A percentile compares a stretch with the other conserved stretches of the same genome.
phyloP scores from a whole-genome alignment of 345 rosid species.

The Geranium rotundifolium region DNA sequence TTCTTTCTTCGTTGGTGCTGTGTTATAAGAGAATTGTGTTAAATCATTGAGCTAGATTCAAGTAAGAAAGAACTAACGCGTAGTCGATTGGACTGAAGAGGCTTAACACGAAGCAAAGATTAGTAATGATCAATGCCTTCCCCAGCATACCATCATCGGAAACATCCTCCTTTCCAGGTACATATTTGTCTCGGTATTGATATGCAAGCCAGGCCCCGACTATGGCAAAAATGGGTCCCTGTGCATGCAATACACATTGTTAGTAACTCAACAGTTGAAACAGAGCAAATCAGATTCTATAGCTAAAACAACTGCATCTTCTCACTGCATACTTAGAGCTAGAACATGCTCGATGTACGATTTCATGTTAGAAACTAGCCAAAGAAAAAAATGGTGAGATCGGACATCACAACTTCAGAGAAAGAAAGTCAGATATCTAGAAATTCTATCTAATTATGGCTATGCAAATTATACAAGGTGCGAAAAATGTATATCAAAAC shows the following conservation, averaged over 20 bases:
- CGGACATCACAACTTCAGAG: too few relatives aligned
- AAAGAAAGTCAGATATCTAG: too few relatives aligned
- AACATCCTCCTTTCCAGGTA: slow-evolving; percentile 32
- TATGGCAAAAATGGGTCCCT: slow-evolving; percentile 77
- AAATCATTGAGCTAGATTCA: background rate
- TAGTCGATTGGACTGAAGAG: slow-evolving; percentile 68
- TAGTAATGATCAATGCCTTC: slow-evolving; percentile 59
- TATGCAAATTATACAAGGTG: too few relatives aligned
- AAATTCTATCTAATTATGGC: too few relatives aligned
- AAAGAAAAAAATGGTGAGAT: background rate
- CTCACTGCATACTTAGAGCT: too few relatives aligned
- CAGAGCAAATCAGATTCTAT: background rate
- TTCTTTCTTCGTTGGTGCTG: background rate
- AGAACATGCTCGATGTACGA: too few relatives aligned
- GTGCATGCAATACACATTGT: slow-evolving; percentile 8
- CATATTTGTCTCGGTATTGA: slow-evolving; percentile 53
- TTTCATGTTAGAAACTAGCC: too few relatives aligned
- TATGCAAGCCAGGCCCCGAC: slow-evolving; percentile 87
- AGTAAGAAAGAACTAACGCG: slow-evolving; percentile 34
- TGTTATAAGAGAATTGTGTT: background rate
- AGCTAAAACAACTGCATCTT: background rate
- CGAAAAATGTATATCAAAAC: too few relatives aligned
- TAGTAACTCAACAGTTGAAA: background rate
- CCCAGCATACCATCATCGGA: slow-evolving; percentile 44
- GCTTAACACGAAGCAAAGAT: slow-evolving; percentile 60